phyloP scores from a whole-genome alignment of 768 basidiomycete genomes.

The Auricularia heimuer region DNA sequence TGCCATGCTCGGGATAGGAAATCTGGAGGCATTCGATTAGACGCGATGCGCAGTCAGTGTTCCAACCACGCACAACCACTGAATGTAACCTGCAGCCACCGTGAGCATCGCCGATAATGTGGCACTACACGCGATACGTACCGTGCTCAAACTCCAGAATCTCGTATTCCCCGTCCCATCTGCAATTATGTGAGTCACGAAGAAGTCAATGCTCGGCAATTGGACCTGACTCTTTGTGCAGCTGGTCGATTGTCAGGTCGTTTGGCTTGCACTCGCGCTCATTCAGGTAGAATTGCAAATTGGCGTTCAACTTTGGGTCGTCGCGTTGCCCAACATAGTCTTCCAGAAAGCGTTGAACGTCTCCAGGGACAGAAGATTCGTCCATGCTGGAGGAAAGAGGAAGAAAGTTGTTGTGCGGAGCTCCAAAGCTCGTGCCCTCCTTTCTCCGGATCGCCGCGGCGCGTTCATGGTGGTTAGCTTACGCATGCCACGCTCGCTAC shows the following conservation, averaged over 20 bases:
- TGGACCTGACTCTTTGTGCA: conserved; percentile 43
- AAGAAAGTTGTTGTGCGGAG: neutral
- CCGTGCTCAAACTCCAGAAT: conserved; percentile 57
- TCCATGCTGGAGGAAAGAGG: neutral
- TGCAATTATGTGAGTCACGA: conserved; percentile 15
- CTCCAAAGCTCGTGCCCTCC: neutral
- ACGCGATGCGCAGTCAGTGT: neutral
- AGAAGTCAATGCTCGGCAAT: neutral
- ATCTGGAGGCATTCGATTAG: conserved; percentile 28
- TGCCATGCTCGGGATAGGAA: conserved; percentile 65
- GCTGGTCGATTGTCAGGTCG: conserved; percentile 48
- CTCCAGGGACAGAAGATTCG: conserved; percentile 32
- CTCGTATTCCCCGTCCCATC: conserved; percentile 56
- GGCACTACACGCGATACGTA: too few species aligned
- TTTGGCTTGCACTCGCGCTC: conserved; percentile 49
- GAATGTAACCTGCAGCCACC: conserved; percentile 39
- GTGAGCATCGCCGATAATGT: too few species aligned
- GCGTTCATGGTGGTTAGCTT: too few species aligned
- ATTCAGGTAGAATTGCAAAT: conserved; percentile 56
- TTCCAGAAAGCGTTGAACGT: conserved; percentile 48
- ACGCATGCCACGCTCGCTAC: too few species aligned
- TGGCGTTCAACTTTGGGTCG: conserved; percentile 31
- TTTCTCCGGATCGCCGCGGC: too few species aligned
- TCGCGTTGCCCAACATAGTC: conserved; percentile 39
- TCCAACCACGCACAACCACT: conserved; percentile 57